Conservation (phyloP, 2,329 filamentous ascomycete genomes). For the Parascedosporium putredinis region DNA sequence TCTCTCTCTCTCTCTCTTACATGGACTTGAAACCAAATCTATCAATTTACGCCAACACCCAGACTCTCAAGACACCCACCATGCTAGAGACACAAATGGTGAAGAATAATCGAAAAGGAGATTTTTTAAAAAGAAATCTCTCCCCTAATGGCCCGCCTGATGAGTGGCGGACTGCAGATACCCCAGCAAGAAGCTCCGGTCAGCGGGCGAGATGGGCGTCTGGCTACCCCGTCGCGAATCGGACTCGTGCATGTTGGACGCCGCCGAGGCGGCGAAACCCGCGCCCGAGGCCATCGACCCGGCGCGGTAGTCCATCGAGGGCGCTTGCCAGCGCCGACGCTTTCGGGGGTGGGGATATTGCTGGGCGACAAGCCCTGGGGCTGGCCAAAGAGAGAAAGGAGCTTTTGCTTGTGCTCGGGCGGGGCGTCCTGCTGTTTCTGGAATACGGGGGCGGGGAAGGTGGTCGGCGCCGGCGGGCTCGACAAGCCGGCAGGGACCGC, state of each 20-base stretch:
- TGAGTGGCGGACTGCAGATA: constrained; percentile 52
- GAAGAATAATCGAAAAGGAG: no score
- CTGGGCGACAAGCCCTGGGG: neutral
- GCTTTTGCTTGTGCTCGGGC: constrained; percentile 31
- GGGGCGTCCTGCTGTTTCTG: constrained; percentile 23
- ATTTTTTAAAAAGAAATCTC: no score
- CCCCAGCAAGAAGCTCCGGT: constrained; percentile 66
- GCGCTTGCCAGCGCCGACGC: neutral
- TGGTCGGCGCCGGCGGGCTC: constrained; percentile 18
- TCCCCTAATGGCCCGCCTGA: neutral
- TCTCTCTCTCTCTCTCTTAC: no score
- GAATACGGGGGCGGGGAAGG: constrained; percentile 17
- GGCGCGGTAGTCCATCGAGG: constrained; percentile 22
- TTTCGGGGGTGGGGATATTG: neutral
- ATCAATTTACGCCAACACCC: neutral
- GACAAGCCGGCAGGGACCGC: constrained; percentile 12
- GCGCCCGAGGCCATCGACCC: constrained; percentile 33
- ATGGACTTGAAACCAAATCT: no score
- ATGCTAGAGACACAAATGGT: no score
- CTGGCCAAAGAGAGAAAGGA: constrained; percentile 52
- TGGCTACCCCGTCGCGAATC: constrained; percentile 36
- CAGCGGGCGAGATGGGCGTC: constrained; percentile 53
- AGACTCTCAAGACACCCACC: neutral
- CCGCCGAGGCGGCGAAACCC: constrained; percentile 19
- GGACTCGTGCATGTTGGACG: constrained; percentile 8